Evolutionary conservation across 164 flowering plant species (phyloP).

Genomic region (Magnolia officinalis): DNA sequence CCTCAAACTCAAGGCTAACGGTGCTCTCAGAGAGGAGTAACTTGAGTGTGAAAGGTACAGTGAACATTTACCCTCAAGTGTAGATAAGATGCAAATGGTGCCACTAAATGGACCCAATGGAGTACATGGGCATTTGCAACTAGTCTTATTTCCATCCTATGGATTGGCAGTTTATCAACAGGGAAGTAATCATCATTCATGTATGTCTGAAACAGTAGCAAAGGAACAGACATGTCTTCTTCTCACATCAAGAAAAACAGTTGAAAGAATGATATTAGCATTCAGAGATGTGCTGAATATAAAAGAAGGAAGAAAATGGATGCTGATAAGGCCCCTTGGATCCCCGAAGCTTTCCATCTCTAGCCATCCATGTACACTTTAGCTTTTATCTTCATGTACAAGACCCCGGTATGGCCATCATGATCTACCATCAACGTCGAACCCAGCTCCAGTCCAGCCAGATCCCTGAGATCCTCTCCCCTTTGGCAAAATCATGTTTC

Average conservation of each 20-base stretch:
- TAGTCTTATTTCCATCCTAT: too few relatives aligned
- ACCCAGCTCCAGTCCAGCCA: slow-evolving; percentile 99
- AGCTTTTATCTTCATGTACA: slow-evolving; percentile 1
- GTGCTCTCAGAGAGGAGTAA: too few relatives aligned
- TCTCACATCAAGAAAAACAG: background rate
- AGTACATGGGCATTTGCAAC: too few relatives aligned
- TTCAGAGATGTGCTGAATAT: background rate
- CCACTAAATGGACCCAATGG: too few relatives aligned
- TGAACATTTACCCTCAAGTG: too few relatives aligned
- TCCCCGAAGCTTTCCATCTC: background rate
- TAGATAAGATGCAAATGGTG: too few relatives aligned
- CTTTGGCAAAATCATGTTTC: slow-evolving; percentile 63
- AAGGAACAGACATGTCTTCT: background rate
- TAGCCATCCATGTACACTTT: background rate
- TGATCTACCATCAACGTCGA: slow-evolving; percentile 74
- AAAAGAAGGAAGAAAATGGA: background rate
- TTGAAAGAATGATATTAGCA: background rate
- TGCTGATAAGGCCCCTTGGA: background rate
- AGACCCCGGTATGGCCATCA: slow-evolving; percentile 38
- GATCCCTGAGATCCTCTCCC: slow-evolving; percentile 60
- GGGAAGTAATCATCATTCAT: background rate
- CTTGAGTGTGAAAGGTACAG: too few relatives aligned
- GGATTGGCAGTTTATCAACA: too few relatives aligned
- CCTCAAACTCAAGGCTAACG: too few relatives aligned
- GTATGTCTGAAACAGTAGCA: background rate